Conservation (phyloP, 768 basidiomycete species). For the Holtermanniella nyarrowii region DNA sequence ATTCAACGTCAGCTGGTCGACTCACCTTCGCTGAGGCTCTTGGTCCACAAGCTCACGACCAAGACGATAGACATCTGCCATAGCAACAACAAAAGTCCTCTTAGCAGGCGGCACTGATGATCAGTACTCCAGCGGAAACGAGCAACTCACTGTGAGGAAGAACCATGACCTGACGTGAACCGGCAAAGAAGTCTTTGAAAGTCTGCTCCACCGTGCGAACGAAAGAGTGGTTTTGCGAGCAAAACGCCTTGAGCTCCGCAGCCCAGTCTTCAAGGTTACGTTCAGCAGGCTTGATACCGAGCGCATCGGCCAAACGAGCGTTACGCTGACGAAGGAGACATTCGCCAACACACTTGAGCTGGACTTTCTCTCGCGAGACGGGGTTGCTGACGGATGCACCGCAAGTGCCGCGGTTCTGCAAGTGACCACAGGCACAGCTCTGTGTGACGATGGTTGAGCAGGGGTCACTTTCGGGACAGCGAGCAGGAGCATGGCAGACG, state of each 20-base stretch:
- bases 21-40: slow-evolving; percentile 66
- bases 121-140: slow-evolving; percentile 57
- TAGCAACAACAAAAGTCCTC: slow-evolving; percentile 61
- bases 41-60: slow-evolving; percentile 80
- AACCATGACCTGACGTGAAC: slow-evolving; percentile 27
- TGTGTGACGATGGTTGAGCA: slow-evolving; percentile 59
- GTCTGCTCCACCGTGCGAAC: slow-evolving; percentile 64
- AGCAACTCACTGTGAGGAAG: slow-evolving; percentile 35
- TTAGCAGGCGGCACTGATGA: slow-evolving; percentile 63
- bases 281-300: slow-evolving; percentile 60
- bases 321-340: slow-evolving; percentile 80
- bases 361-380: slow-evolving; percentile 44
- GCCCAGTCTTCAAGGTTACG: slow-evolving; percentile 45
- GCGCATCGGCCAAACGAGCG: slow-evolving; percentile 74
- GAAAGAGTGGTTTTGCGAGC: slow-evolving; percentile 56
- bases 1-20: slow-evolving; percentile 1
- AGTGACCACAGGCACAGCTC: slow-evolving; percentile 71
- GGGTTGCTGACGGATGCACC: slow-evolving; percentile 50
- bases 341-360: slow-evolving; percentile 67
- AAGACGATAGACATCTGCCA: slow-evolving; percentile 70
- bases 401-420: slow-evolving; percentile 64
- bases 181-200: slow-evolving; percentile 56
- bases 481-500: slow-evolving; percentile 78
- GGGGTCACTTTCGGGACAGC: slow-evolving; percentile 68
- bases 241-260: slow-evolving; percentile 56